phyloP scores from a whole-genome alignment of 2,329 filamentous ascomycete species.

The Blastomyces silverae region DNA sequence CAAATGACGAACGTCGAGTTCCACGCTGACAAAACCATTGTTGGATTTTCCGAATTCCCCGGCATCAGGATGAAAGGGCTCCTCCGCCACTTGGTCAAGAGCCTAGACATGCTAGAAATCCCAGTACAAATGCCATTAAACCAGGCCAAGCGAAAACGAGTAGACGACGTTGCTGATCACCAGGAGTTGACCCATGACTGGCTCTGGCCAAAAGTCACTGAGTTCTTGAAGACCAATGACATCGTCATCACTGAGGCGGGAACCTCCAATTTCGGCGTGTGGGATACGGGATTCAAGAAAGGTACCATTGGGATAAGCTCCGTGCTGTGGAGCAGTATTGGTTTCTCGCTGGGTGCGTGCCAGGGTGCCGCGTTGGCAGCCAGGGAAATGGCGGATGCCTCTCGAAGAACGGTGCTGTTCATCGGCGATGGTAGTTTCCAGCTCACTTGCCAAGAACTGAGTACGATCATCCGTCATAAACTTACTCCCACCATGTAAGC shows the following conservation, averaged over 20 bases:
- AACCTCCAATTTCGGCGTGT: slow-evolving; percentile 81
- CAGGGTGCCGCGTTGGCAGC: slow-evolving; percentile 68
- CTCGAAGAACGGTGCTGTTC: slow-evolving; percentile 67
- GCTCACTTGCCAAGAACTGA: slow-evolving; percentile 74
- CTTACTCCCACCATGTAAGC: slow-evolving; percentile 69
- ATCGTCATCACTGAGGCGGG: slow-evolving; percentile 82
- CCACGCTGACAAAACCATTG: slow-evolving; percentile 64
- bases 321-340: slow-evolving; percentile 64
- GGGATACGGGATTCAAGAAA: slow-evolving; percentile 71
- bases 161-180: slow-evolving; percentile 43
- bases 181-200: slow-evolving; percentile 45
- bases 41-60: slow-evolving; percentile 71
- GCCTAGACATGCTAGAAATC: slow-evolving; percentile 51
- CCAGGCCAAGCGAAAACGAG: slow-evolving; percentile 47
- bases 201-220: slow-evolving; percentile 69
- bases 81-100: slow-evolving; percentile 61
- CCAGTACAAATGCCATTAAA: slow-evolving; percentile 46
- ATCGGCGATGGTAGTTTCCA: slow-evolving; percentile 87
- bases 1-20: slow-evolving; percentile 77
- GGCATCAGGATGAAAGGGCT: slow-evolving; percentile 71
- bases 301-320: slow-evolving; percentile 76
- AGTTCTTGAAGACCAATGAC: slow-evolving; percentile 65
- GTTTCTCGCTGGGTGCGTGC: slow-evolving; percentile 56
- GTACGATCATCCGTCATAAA: slow-evolving; percentile 70
- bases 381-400: slow-evolving; percentile 52